Evolutionary conservation across 2,329 filamentous ascomycete genomes (phyloP), one percentile per base, ranked within the genome.

Genomic region (Leptographium procerum): DNA sequence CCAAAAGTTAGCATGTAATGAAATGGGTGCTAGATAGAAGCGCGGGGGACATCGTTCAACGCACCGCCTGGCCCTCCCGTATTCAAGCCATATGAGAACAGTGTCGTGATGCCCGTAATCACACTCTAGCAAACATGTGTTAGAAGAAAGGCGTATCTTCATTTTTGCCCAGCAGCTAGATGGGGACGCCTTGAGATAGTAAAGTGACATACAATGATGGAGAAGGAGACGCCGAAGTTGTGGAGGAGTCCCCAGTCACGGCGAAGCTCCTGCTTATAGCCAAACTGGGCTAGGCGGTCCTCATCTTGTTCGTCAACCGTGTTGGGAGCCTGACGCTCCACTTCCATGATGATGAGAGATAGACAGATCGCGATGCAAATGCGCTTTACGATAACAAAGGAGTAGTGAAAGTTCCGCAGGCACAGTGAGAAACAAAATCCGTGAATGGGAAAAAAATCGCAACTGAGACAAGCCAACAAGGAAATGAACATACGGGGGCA

Each of bases 191-290:
- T n/a, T 16, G 8, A 8, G n/a, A 43, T n/a, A 2, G 4, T 7
- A 19, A 22, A 16, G 10, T 7, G 28, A 4, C 76, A 61, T 65
- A 80, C 77, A 65, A 84, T 83, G 63, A 84, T 83, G 7, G 79
- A 81, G 66, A 83, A 84, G 0, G 79, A 83, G 8, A 83, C 78
- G 31, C 81, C 81, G 69, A 84, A 84, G 65, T 83, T 84, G 64
- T 84, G 81, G 56, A 77, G 69, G 60, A 83, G 64, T 5, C 77
- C 76, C 81, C 81, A 84, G 66, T 82, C 78, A 54, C 81, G 72
- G 40, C 75, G 74, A 62, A 84, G 67, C 64, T 83, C 80, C 61
- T 84, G 81, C 66, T 81, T 78, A 67, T 84, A 85, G 1, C 82
- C 82, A 64, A 84, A 74, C 62, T 79, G 74, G 4, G 77, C 79